Conservation (phyloP, 768 basidiomycete species). For the Pisolithus marmoratus region DNA sequence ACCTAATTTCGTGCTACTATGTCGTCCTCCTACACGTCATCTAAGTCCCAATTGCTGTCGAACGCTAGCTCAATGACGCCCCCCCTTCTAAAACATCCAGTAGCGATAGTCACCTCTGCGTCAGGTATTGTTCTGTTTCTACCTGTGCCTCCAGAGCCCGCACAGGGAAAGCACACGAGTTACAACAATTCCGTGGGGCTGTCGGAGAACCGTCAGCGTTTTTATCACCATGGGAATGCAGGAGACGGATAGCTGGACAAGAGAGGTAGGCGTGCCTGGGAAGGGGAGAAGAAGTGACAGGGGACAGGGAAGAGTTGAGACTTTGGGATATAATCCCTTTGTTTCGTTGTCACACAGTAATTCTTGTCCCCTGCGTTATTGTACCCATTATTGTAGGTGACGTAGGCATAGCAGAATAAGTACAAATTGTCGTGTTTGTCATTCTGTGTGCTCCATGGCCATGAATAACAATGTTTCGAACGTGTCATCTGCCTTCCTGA, state of each 20-base stretch:
- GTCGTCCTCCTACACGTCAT: neutral
- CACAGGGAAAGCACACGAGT: conserved; percentile 36
- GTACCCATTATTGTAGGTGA: too few relatives aligned
- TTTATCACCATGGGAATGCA: conserved; percentile 20
- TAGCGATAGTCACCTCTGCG: conserved; percentile 36
- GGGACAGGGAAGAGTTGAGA: too few relatives aligned
- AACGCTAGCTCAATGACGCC: conserved; percentile 6
- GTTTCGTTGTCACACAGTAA: too few relatives aligned
- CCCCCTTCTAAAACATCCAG: conserved; percentile 35
- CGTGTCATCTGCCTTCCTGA: conserved; percentile 55
- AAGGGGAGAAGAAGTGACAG: too few relatives aligned
- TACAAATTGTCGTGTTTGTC: too few relatives aligned
- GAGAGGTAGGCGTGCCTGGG: too few relatives aligned
- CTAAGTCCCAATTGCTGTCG: neutral
- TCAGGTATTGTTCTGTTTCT: conserved; percentile 37
- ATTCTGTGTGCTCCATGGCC: conserved; percentile 17
- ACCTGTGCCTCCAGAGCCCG: conserved; percentile 50
- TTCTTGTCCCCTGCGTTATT: too few relatives aligned
- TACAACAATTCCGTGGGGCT: conserved; percentile 49
- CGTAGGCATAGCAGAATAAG: too few relatives aligned
- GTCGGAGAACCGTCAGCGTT: conserved; percentile 51
- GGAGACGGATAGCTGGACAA: neutral
- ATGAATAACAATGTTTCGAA: conserved; percentile 63
- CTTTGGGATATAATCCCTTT: too few relatives aligned
- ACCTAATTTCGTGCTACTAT: conserved; percentile 33